These are phyloP conservation scores for Verbascum thapsus DNA, from an alignment of 257 asterid species.

Conservation along the genomic window DNA sequence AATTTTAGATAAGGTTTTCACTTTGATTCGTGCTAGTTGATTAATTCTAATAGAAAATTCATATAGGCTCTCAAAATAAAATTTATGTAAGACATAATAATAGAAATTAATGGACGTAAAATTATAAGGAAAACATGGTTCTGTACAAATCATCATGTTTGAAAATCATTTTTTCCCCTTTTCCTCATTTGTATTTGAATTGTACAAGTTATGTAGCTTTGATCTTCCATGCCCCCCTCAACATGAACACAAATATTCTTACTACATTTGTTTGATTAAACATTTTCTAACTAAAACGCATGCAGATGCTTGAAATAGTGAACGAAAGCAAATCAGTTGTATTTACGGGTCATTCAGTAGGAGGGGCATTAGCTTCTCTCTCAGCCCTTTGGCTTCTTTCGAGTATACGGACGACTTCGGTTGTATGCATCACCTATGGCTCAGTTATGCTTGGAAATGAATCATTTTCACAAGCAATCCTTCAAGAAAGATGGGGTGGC, in stretches of 20 bases:
- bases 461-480: constrained; percentile 62
- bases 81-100: not conserved
- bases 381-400: constrained; percentile 80
- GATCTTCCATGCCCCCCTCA: no score
- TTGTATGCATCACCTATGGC: constrained; percentile 77
- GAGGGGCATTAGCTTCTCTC: constrained; percentile 82
- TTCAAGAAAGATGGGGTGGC: constrained; percentile 80
- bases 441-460: constrained; percentile 81
- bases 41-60: not conserved
- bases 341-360: constrained; percentile 75
- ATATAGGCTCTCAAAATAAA: not conserved
- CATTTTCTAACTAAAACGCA: no score
- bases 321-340: constrained; percentile 61
- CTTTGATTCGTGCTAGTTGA: not conserved
- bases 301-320: constrained; percentile 69
- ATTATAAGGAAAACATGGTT: no score
- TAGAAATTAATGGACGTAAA: no score
- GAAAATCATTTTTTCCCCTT: no score
- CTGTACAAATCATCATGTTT: no score
- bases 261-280: no score
- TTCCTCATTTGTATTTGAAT: no score
- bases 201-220: no score
- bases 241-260: no score
- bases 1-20: not conserved
- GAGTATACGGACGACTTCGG: constrained; percentile 39